Evolutionary conservation across 2,329 filamentous ascomycete species (phyloP).

Genomic region (Coniosporium tulheliwenetii): DNA sequence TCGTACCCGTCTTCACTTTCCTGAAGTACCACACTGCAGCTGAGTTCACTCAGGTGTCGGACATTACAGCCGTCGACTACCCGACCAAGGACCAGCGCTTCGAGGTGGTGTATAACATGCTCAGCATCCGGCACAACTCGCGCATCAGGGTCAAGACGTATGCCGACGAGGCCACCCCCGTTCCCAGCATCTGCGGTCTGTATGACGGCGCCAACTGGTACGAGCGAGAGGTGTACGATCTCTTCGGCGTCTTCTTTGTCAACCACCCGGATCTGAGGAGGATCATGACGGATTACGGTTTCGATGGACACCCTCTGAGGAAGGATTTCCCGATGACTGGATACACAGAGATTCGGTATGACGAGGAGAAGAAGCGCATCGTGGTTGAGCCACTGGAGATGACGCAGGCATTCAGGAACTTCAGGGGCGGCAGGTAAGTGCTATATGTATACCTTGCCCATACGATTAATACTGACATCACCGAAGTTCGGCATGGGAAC

Average conservation of each 20-base stretch:
- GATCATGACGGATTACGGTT: constrained; percentile 99
- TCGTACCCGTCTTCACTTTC: constrained; percentile 86
- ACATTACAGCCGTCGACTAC: constrained; percentile 90
- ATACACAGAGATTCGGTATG: constrained; percentile 94
- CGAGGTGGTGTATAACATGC: constrained; percentile 94
- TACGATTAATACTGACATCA: not conserved
- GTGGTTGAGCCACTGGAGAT: constrained; percentile 95
- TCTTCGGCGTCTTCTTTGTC: constrained; percentile 94
- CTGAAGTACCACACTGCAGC: constrained; percentile 95
- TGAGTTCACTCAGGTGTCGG: constrained; percentile 86
- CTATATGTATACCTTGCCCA: not conserved
- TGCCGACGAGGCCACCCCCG: constrained; percentile 85
- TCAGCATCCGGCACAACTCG: constrained; percentile 90
- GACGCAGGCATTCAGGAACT: constrained; percentile 97
- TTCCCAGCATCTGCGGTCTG: constrained; percentile 71
- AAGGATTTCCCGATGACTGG: constrained; percentile 98
- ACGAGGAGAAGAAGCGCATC: constrained; percentile 99
- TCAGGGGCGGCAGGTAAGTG: constrained; percentile 53
- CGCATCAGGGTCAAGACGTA: constrained; percentile 98
- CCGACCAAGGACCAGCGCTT: constrained; percentile 91
- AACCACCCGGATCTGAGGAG: constrained; percentile 89
- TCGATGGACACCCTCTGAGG: constrained; percentile 90
- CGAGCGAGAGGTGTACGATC: constrained; percentile 92
- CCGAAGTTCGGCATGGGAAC: constrained; percentile 37
- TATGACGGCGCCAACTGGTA: constrained; percentile 98